These are phyloP conservation scores for Fusarium poae DNA, from an alignment of 2,329 filamentous ascomycete genomes.

Conservation along the genomic window DNA sequence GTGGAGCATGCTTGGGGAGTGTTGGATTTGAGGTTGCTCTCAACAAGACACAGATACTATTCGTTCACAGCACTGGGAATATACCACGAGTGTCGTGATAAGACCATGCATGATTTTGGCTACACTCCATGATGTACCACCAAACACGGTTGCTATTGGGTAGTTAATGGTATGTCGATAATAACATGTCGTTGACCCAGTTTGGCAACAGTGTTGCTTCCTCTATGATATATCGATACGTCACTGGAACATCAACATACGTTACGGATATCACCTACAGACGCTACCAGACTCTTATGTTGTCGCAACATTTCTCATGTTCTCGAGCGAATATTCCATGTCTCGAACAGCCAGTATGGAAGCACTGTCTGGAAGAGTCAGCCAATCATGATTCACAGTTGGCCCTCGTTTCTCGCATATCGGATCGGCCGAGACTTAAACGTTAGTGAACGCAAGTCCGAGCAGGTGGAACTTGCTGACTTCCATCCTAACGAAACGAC, in stretches of 20 bases:
- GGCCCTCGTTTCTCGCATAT: slow-evolving; percentile 29
- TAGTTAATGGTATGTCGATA: slow-evolving; percentile 5
- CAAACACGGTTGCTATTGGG: slow-evolving; percentile 6
- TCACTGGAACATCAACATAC: not conserved
- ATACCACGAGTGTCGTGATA: slow-evolving; percentile 1
- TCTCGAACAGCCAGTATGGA: slow-evolving; percentile 7
- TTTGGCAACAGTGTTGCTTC: slow-evolving; percentile 8
- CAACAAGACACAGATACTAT: not conserved
- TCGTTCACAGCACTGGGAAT: not conserved
- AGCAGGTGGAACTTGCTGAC: slow-evolving; percentile 24
- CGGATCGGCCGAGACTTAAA: slow-evolving; percentile 19
- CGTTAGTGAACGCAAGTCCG: slow-evolving; percentile 21
- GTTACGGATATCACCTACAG: not conserved
- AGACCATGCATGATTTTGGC: slow-evolving; percentile 4
- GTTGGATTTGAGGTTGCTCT: not conserved
- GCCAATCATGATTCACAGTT: slow-evolving; percentile 12
- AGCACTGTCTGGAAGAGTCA: slow-evolving; percentile 19
- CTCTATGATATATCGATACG: slow-evolving; percentile 8
- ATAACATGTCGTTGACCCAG: slow-evolving; percentile 10
- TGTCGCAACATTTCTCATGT: not conserved
- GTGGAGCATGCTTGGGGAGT: slow-evolving; percentile 2
- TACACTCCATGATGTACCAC: slow-evolving; percentile 8
- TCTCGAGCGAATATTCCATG: slow-evolving; percentile 8
- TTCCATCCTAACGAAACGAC: slow-evolving; percentile 9
- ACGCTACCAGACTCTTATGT: not conserved